A percentile compares a stretch with the other conserved stretches of the same genome.
Conservation (phyloP, 192 early-diverging fungal species). For the Chytriomyces sp. region DNA sequence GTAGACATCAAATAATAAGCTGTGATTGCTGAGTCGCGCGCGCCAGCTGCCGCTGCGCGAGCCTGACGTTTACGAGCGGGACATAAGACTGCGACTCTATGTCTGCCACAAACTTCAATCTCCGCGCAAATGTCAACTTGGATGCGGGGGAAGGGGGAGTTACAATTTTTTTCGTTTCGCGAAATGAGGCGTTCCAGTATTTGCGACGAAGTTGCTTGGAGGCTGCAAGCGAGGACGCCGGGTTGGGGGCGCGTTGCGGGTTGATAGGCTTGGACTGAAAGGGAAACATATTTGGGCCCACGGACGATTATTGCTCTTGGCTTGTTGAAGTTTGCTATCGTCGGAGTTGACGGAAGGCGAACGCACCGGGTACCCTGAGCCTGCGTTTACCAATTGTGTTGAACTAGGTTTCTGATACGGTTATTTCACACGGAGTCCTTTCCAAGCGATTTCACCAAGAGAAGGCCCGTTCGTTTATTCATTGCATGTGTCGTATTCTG, state of each 20-base stretch:
- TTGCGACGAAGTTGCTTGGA: background rate
- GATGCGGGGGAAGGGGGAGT: background rate
- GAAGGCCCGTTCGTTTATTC: too few relatives aligned
- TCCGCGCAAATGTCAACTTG: background rate
- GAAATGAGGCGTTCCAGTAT: background rate
- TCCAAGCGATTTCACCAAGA: too few relatives aligned
- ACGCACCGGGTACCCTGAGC: too few relatives aligned
- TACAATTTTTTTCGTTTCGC: background rate
- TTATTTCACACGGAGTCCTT: too few relatives aligned
- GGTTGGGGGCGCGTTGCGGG: background rate
- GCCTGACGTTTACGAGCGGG: background rate
- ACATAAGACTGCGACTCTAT: constrained; percentile 2
- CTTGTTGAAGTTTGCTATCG: background rate
- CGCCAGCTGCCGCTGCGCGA: background rate
- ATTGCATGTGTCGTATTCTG: too few relatives aligned
- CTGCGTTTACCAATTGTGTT: too few relatives aligned
- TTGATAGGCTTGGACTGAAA: background rate
- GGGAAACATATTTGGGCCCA: background rate
- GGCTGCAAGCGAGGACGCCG: background rate
- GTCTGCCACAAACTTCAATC: background rate
- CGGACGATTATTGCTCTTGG: background rate
- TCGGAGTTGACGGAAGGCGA: too few relatives aligned
- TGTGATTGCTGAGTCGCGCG: too few relatives aligned
- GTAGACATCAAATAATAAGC: too few relatives aligned
- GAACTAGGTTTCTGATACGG: too few relatives aligned